A percentile compares a stretch with the other conserved stretches of the same genome.
These are phyloP conservation scores for Clavispora asparagi DNA, from an alignment of 805 yeast species.

Conservation along the genomic window DNA sequence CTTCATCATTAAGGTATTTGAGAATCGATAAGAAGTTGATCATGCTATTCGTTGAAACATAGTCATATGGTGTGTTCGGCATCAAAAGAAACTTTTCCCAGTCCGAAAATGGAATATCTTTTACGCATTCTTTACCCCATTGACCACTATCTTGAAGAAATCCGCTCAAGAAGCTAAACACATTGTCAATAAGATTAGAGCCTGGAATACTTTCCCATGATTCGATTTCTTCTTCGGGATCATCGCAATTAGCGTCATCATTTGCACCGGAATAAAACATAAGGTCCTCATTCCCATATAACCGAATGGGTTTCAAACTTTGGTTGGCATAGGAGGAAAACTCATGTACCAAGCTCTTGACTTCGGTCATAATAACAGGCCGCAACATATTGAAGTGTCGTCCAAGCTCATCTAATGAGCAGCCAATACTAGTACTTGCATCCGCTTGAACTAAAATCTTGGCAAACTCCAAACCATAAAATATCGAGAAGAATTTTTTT, in stretches of 20 bases:
- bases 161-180: conserved; percentile 46
- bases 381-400: conserved; percentile 78
- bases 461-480: conserved; percentile 46
- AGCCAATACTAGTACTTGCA: conserved; percentile 53
- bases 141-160: conserved; percentile 48
- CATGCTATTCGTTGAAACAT: conserved; percentile 48
- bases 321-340: conserved; percentile 34
- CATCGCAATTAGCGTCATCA: conserved; percentile 40
- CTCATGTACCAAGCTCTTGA: conserved; percentile 39
- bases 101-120: conserved; percentile 33
- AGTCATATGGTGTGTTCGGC: conserved; percentile 58
- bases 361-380: conserved; percentile 48
- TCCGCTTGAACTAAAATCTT: conserved; percentile 47
- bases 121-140: conserved; percentile 38
- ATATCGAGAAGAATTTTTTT: conserved; percentile 43
- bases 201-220: conserved; percentile 51
- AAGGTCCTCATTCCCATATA: conserved; percentile 27
- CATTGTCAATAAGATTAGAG: conserved; percentile 46
- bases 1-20: conserved; percentile 52
- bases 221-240: conserved; percentile 32
- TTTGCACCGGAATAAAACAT: conserved; percentile 35
- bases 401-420: conserved; percentile 70
- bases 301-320: conserved; percentile 34
- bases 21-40: conserved; percentile 50
- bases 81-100: conserved; percentile 48